phyloP scores from a whole-genome alignment of 2,329 filamentous ascomycete species.

The Emmonsiellopsis sp. region DNA sequence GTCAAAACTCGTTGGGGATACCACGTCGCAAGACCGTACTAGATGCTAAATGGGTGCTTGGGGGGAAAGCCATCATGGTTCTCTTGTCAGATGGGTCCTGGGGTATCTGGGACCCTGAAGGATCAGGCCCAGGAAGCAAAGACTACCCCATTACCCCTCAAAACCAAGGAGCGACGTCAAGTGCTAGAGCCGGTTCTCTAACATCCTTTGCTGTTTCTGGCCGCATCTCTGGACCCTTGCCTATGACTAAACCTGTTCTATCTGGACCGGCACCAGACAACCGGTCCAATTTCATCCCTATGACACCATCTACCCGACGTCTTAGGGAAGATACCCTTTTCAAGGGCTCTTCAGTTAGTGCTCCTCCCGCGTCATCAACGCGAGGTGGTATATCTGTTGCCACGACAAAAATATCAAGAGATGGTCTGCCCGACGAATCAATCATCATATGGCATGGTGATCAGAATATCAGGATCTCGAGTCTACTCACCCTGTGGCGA shows the following conservation, averaged over 20 bases:
- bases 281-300: conserved; percentile 31
- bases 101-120: conserved; percentile 42
- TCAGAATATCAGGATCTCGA: conserved; percentile 33
- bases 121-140: conserved; percentile 28
- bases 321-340: conserved; percentile 36
- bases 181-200: conserved; percentile 31
- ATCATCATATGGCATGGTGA: conserved; percentile 34
- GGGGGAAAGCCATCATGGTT: conserved; percentile 35
- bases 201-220: conserved; percentile 34
- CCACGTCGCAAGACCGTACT: conserved; percentile 33
- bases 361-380: conserved; percentile 20
- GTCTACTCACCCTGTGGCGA: conserved; percentile 35
- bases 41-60: conserved; percentile 37
- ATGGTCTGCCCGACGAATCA: conserved; percentile 32
- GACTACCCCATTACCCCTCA: conserved; percentile 27
- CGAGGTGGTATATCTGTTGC: conserved; percentile 34
- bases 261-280: conserved; percentile 20
- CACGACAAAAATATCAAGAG: conserved; percentile 25
- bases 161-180: conserved; percentile 28
- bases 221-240: conserved; percentile 23
- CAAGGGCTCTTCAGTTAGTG: conserved; percentile 24
- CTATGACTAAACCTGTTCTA: conserved; percentile 15
- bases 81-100: conserved; percentile 39
- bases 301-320: conserved; percentile 40
- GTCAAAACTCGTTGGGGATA: conserved; percentile 19